These are phyloP conservation scores for Sophora flavescens DNA, from an alignment of 306 rosid genomes.

Conservation along the genomic window DNA sequence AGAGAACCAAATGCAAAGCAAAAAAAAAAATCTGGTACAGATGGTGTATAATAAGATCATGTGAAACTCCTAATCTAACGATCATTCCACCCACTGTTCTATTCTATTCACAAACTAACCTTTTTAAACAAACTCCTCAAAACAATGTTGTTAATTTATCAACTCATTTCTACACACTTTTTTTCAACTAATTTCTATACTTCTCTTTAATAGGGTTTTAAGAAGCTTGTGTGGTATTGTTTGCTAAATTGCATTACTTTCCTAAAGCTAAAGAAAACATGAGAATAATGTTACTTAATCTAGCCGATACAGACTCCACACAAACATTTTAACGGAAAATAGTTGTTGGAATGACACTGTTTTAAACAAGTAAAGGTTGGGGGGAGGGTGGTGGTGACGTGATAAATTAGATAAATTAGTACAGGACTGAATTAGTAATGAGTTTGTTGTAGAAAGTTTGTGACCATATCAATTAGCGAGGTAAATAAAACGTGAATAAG, in stretches of 20 bases:
- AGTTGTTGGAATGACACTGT: neutral
- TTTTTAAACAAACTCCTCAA: constrained; percentile 12
- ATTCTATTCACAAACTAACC: neutral
- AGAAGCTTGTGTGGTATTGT: neutral
- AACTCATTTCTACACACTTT: neutral
- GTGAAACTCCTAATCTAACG: too few relatives aligned
- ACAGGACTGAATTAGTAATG: neutral
- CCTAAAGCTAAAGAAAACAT: constrained; percentile 6
- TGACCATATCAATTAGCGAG: constrained; percentile 11
- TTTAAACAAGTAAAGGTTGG: neutral
- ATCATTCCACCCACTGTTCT: too few relatives aligned
- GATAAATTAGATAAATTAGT: constrained; percentile 10
- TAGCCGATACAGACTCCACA: neutral
- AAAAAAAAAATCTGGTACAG: too few relatives aligned
- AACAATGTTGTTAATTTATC: neutral
- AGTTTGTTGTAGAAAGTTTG: neutral
- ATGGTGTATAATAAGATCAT: too few relatives aligned
- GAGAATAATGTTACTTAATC: constrained; percentile 1
- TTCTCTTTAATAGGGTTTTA: neutral
- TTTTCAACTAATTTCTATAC: neutral
- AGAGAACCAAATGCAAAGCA: too few relatives aligned
- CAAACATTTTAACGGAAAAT: neutral
- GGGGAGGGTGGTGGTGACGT: neutral
- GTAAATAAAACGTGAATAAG: neutral
- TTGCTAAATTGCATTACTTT: neutral